Base-by-base conservation (phyloP, 176 grass and related monocot species). In the Avena sativa region DNA sequence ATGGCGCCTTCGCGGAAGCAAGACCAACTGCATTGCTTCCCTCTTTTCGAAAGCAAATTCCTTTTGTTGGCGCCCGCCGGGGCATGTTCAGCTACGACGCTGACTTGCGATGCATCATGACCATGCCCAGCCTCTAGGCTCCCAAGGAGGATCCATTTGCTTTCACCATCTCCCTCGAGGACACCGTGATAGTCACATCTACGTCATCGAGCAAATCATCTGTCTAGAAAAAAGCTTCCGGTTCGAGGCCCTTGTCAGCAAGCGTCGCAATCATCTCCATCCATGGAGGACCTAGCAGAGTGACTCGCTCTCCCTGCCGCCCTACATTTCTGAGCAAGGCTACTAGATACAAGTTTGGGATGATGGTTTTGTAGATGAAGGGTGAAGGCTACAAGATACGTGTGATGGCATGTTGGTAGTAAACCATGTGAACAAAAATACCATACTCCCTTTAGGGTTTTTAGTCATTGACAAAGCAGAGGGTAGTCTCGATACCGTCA, bases 71-170 rank as follows among this genome's bases (percentile, higher is more conserved):
- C 48, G 9, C 49, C 5, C 13, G 5, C 2, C 21, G 20, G 0
- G 13, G 47, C 12, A 1, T 50, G 7, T 16, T 76, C 25, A 49
- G 15, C 73, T 76, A 52, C 48, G 48, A 76, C 14, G 9, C 73
- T 7, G 48, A 76, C 3, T 1, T 4, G 47, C 12, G 4, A 3
- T 8, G 21, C 21, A 1, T 53, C 0, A 3, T 19, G 1, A 53
- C 49, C 25, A 52, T 76, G 73, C 73, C 73, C 73, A 32, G 13
- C 73, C 48, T 76, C 73, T 48, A 76, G 14, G 8, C 23, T 15
- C 48, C 7, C 73, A 76, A 76, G 73, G 2, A 0, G 17, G 0
- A 0, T 7, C 14, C 73, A 14, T 16, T 52, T 13, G 23, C 23
- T 3, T 1, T 76, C 73, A 57, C 48, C 23, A 76, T 57, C 26